Base-by-base conservation (phyloP, 768 basidiomycete species). In the Mycena vitilis region DNA sequence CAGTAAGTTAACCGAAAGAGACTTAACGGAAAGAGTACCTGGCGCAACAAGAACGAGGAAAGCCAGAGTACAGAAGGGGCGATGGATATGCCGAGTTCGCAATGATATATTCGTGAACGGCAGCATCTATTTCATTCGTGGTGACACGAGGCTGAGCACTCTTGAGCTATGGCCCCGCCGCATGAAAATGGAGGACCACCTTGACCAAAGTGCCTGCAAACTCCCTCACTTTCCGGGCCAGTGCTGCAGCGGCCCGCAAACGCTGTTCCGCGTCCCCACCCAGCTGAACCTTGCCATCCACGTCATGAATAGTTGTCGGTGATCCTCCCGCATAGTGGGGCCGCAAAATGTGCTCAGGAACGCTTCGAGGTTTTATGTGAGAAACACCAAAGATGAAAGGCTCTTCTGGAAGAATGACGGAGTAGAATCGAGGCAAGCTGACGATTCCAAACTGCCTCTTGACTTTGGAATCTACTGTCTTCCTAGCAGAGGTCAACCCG, bases 41-140 rank as follows among this genome's bases (percentile, higher is more conserved):
- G 15, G 93, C 95, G 75, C 93, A 95, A 74, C 92, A 91, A 22
- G 93, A 90, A 66, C 86, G 88, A 11, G 94, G 92, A 76, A 89
- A 95, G 10, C 88, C 91, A 11, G 83, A 80, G 76, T 96, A 97
- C 0, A 83, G 84, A 56, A 97, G 80, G 0, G 96, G 94, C 11
- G 95, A 96, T 0, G 96, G 96, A 77, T 97, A 98, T 9, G 94
- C 96, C 25, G 84, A 84, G 71, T 85, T 83, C 0, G 82, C 78
- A 45, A 93, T 70, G 65, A 96, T 91, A 66, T 87, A 89, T 8
- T 91, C 83, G 65, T 96, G 95, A 45, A 96, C 81, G 1, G 84
- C 82, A 15, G 82, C 79, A 76, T 98, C 95, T 57, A 98, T 90
- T 15, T 79, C 79, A 63, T 91, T 85, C 11, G 96, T 97, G 5